phyloP scores from a whole-genome alignment of 345 rosid species.

The Alliaria petiolata region DNA sequence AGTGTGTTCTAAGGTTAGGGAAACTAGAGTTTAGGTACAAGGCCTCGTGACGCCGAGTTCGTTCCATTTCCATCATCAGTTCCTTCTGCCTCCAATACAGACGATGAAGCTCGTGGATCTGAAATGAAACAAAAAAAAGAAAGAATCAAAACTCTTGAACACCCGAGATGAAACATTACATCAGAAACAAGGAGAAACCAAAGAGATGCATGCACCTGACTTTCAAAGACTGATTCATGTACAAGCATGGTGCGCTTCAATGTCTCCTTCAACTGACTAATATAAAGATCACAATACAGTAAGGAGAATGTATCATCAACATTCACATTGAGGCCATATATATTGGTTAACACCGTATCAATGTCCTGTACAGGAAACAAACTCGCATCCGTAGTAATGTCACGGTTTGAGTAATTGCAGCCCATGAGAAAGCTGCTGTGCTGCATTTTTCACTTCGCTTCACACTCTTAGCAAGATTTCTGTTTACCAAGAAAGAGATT shows the following conservation, averaged over 20 bases:
- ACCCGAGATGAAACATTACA: not conserved
- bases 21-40: slow-evolving; percentile 23
- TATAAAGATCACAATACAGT: slow-evolving; percentile 20
- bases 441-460: slow-evolving; percentile 38
- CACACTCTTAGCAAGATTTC: slow-evolving; percentile 14
- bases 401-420: slow-evolving; percentile 27
- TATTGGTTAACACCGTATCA: slow-evolving; percentile 27
- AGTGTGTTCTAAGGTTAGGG: slow-evolving; percentile 23
- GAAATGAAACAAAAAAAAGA: not conserved
- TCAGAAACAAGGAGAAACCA: not conserved
- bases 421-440: slow-evolving; percentile 26
- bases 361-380: slow-evolving; percentile 29
- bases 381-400: slow-evolving; percentile 3
- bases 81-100: slow-evolving; percentile 52
- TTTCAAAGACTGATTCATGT: slow-evolving; percentile 53
- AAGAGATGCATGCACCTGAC: slow-evolving; percentile 43
- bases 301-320: slow-evolving; percentile 29
- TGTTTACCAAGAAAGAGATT: slow-evolving; percentile 3
- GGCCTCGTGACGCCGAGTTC: slow-evolving; percentile 9
- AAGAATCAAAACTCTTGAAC: slow-evolving; percentile 15
- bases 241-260: slow-evolving; percentile 53
- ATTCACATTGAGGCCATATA: slow-evolving; percentile 20
- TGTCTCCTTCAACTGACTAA: slow-evolving; percentile 34
- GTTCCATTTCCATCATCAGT: slow-evolving; percentile 49
- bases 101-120: slow-evolving; percentile 63